A percentile compares a stretch with the other conserved stretches of the same genome.
Evolutionary conservation across 371 early-diverging fungal species (phyloP).

Genomic region (Synchytrium microbalum): DNA sequence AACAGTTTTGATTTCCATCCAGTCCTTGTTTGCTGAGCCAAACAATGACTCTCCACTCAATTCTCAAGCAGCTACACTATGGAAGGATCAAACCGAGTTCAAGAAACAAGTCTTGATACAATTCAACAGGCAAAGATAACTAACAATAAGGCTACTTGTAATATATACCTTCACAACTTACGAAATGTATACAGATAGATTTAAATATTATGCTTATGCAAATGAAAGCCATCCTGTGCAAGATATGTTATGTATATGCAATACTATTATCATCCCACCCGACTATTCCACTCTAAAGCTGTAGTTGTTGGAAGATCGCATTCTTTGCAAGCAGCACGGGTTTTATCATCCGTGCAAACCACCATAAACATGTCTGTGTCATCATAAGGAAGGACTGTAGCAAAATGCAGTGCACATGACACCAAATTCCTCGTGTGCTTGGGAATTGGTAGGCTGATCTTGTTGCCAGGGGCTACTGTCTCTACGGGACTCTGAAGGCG

Average conservation of each 20-base stretch:
- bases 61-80: conserved; percentile 49
- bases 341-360: background rate
- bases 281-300: background rate
- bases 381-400: too few species aligned
- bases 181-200: too few species aligned
- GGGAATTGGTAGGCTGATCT: too few species aligned
- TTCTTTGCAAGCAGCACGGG: background rate
- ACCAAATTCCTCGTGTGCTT: too few species aligned
- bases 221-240: too few species aligned
- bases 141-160: background rate
- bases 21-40: conserved; percentile 60
- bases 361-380: background rate
- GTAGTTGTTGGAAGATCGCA: background rate
- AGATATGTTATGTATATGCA: too few species aligned
- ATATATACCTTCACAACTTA: background rate
- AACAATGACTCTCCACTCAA: conserved; percentile 60
- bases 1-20: conserved; percentile 54
- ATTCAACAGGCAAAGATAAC: background rate
- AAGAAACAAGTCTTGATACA: background rate
- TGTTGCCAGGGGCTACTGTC: background rate
- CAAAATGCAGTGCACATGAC: background rate
- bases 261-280: too few species aligned
- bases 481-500: background rate
- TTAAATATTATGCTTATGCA: too few species aligned
- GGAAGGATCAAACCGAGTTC: conserved; percentile 33